Base-by-base conservation (phyloP, 495 filamentous ascomycete species). In the Neurospora sp. region DNA sequence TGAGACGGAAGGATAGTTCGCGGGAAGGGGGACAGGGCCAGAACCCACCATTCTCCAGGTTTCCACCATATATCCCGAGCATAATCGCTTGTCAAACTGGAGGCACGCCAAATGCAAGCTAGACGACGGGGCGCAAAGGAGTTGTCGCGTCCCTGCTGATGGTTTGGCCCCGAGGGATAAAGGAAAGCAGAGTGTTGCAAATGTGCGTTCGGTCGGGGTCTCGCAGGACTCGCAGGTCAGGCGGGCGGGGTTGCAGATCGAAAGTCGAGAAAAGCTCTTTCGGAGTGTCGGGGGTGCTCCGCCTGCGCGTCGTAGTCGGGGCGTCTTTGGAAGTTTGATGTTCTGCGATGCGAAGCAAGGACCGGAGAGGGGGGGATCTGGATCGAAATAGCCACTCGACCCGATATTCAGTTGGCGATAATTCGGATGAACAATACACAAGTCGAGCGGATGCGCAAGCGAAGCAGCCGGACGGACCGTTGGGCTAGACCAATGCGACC, bases 21-120 rank as follows among this genome's bases (percentile, higher is more conserved):
- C 53, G 53, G 53, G 22, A 27, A 61, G 71, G 70, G 45, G 38
- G 35, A 39, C 69, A 61, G 42, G 39, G 71, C 73, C 75, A 53
- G 71, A 71, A 82, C 84, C 79, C 79, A 85, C 84, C 84, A 78
- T 81, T 80, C 79, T 86, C 82, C 75, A 78, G 79, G 75, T 81
- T 78, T 75, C 80, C 81, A 78, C 82, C 82, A 83, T 83, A 78
- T 77, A 82, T 83, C 75, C 80, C 81, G 79, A 81, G 83, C 84
- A 86, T 86, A 84, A 79, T 85, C 53, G 53, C 27, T 65, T 35
- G 53, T 65, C 74, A 65, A 70, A 74, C 75, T 72, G 71, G 69
- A 69, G 76, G 70, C 61, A 53, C 71, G 42, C 53, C 69, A 71
- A 31, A 22, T 44, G 39, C 38, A 70, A 74, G 69, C 35, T 70